A percentile compares a stretch with the other conserved stretches of the same genome.
Evolutionary conservation across 805 yeast genomes (phyloP).

Genomic region (Candida khao-thaluensis): DNA sequence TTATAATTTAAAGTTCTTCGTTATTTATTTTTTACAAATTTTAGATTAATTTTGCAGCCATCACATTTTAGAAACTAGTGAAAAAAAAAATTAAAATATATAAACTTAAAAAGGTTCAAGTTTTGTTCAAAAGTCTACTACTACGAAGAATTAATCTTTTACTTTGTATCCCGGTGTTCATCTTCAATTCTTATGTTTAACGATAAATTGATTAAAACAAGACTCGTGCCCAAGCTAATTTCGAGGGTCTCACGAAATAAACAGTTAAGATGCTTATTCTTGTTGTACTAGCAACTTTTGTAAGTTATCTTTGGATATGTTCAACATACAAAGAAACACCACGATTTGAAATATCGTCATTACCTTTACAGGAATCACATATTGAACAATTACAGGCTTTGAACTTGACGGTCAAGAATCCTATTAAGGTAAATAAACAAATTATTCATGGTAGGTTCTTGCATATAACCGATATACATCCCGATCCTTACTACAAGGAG

Average conservation of each 20-base stretch:
- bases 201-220: too few species aligned
- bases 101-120: too few species aligned
- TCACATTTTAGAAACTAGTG: too few species aligned
- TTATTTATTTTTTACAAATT: too few species aligned
- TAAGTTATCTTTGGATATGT: conserved; percentile 14
- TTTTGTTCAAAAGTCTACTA: too few species aligned
- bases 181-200: too few species aligned
- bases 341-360: neutral
- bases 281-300: conserved; percentile 3
- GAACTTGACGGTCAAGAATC: conserved; percentile 36
- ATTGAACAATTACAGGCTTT: conserved; percentile 7
- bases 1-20: too few species aligned
- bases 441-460: conserved; percentile 70
- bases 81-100: too few species aligned
- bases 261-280: conserved; percentile 7
- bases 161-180: too few species aligned
- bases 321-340: conserved; percentile 3
- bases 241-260: conserved; percentile 1
- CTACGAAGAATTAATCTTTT: too few species aligned
- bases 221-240: conserved; percentile 2
- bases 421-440: conserved; percentile 26
- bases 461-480: conserved; percentile 87
- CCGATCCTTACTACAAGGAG: conserved; percentile 63
- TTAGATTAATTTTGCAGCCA: too few species aligned
- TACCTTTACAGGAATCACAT: conserved; percentile 5